Conservation (phyloP, 2,329 filamentous ascomycete genomes). For the Lasiodiplodia hormozganensis region DNA sequence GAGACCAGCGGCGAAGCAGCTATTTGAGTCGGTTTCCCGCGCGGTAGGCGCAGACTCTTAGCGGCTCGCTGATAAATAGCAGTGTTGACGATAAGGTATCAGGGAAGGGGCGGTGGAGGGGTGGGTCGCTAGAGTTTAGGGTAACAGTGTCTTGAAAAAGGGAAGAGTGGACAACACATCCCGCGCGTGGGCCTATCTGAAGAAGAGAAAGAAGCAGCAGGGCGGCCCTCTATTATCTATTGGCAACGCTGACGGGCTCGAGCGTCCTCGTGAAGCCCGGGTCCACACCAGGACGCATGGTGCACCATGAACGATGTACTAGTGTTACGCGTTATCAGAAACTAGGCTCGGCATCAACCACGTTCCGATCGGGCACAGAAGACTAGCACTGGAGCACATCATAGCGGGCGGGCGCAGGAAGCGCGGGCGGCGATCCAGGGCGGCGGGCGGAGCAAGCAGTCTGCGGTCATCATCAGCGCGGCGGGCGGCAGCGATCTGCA, state of each 20-base stretch:
- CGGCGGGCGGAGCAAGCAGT: conserved; percentile 5
- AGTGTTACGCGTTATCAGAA: conserved; percentile 25
- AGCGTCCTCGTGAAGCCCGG: conserved; percentile 4
- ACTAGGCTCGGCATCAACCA: conserved; percentile 21
- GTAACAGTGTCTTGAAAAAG: not conserved
- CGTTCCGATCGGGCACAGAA: conserved; percentile 12
- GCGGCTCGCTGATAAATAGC: not conserved
- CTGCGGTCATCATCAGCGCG: not conserved
- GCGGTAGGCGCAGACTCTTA: not conserved
- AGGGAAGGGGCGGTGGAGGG: not conserved
- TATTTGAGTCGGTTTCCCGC: not conserved
- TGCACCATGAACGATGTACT: conserved; percentile 5
- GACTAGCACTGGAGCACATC: conserved; percentile 1
- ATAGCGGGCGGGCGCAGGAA: conserved; percentile 15
- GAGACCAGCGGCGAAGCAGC: not conserved
- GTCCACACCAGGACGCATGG: not conserved
- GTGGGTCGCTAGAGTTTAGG: conserved; percentile 1
- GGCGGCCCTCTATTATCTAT: conserved; percentile 2
- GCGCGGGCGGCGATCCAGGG: not conserved
- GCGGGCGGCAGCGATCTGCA: conserved; percentile 14
- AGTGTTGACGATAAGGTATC: too few species aligned
- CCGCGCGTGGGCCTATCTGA: not conserved
- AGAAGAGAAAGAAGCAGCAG: not conserved
- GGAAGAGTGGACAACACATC: not conserved
- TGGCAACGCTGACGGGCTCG: conserved; percentile 9